Evolutionary conservation across 768 basidiomycete genomes (phyloP).

Genomic region (Chalciporus sphaerocephalus): DNA sequence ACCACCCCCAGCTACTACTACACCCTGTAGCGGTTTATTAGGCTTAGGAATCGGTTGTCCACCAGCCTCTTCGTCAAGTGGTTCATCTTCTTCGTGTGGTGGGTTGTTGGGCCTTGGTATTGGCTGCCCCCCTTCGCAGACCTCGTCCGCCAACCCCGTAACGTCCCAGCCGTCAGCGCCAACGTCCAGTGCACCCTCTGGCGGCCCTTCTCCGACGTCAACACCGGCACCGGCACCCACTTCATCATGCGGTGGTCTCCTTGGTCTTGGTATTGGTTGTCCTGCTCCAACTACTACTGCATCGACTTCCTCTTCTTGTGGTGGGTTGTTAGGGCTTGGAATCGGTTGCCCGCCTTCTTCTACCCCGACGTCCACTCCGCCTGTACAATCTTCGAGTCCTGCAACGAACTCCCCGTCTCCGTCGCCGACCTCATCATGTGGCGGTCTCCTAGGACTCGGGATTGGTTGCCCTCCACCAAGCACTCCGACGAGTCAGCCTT

Average conservation of each 20-base stretch:
- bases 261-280: constrained; percentile 16
- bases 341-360: constrained; percentile 7
- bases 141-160: constrained; percentile 1
- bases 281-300: background rate
- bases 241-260: constrained; percentile 2
- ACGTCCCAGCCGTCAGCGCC: background rate
- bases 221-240: constrained; percentile 2
- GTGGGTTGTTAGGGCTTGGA: constrained; percentile 12
- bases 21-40: no score
- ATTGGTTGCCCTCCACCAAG: constrained; percentile 7
- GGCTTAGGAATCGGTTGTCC: no score
- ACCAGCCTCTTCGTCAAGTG: no score
- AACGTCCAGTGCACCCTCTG: background rate
- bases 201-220: background rate
- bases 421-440: constrained; percentile 7
- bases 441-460: constrained; percentile 15
- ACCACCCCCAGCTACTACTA: no score
- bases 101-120: constrained; percentile 19
- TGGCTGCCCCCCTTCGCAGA: constrained; percentile 12
- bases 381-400: background rate
- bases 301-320: background rate
- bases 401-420: constrained; percentile 1
- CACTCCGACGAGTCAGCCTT: background rate
- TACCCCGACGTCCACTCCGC: background rate
- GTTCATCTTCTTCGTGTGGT: constrained; percentile 12